phyloP scores from a whole-genome alignment of 768 basidiomycete species.

The Tylopilus intermedius region DNA sequence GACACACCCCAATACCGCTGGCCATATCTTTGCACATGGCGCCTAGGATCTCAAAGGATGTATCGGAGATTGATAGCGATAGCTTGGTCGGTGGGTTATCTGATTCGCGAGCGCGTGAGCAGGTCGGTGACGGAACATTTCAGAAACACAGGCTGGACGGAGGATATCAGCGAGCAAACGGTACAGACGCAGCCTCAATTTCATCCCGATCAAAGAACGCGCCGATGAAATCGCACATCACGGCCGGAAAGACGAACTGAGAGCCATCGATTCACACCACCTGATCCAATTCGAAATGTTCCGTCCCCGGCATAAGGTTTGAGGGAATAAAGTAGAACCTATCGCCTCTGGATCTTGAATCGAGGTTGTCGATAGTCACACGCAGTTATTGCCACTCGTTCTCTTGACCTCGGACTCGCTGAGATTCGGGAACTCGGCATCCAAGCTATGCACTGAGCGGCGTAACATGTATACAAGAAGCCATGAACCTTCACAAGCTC shows the following conservation, averaged over 20 bases:
- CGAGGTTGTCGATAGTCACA: background rate
- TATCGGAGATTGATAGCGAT: background rate
- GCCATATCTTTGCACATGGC: no score
- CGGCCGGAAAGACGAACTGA: background rate
- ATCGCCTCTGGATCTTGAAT: background rate
- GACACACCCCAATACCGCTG: background rate
- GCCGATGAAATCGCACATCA: constrained; percentile 1
- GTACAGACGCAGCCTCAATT: background rate
- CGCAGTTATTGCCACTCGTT: background rate
- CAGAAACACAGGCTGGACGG: background rate
- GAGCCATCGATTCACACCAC: background rate
- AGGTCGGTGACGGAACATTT: background rate
- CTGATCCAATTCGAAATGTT: background rate
- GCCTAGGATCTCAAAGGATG: background rate
- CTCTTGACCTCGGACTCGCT: background rate
- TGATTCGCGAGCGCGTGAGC: background rate
- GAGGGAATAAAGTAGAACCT: background rate
- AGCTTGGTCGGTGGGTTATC: background rate
- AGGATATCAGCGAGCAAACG: background rate
- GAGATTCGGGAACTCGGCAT: background rate
- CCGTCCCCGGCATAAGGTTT: background rate
- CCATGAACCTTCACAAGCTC: background rate
- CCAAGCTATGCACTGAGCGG: background rate
- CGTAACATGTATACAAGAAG: background rate
- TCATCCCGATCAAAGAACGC: background rate